Base-by-base conservation (phyloP, 768 basidiomycete genomes). In the Coprinellus micaceus region DNA sequence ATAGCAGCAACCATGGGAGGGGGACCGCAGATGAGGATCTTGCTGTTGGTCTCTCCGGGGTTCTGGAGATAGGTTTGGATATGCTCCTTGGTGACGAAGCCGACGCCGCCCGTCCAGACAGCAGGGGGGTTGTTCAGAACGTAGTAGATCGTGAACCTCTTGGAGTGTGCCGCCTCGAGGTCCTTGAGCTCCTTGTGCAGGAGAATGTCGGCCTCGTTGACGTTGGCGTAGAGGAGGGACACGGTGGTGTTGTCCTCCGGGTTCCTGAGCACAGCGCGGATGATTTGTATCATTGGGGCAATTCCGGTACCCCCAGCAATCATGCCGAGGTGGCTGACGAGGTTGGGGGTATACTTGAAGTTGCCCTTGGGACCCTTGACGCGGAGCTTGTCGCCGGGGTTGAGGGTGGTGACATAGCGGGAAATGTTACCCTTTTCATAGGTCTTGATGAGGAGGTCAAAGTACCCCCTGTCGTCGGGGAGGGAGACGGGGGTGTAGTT, bases 401-500 rank as follows among this genome's bases (percentile, higher is more conserved):
- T 92, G 67, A 98, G 83, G 44, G 83, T 74, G 13, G 84, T 81
- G 65, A 98, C 77, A 71, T 91, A 83, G 59, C 86, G 84, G 10
- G 97, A 98, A 68, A 99, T 91, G 78, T 98, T 98, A 57, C 97
- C 97, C 69, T 91, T 88, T 67, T 98, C 96, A 67, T 99, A 99
- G 6, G 93, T 83, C 95, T 99, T 99, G 78, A 99, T 89, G 64
- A 99, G 82, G 57, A 99, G 85, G 72, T 98, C 95, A 70, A 99
- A 98, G 74, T 89, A 83, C 48, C 97, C 97, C 49, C 79, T 82
- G 76, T 98, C 89, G 56, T 96, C 91, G 67, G 98, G 92, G 64
- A 88, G 88, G 68, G 88, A 92, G 22, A 94, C 93, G 53, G 97
- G 97, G 19, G 97, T 99, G 76, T 99, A 99, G 72, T 86, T 92